Evolutionary conservation across 371 early-diverging fungal genomes (phyloP), one percentile per base, ranked within the genome.

Genomic region (Furculomyces boomerangus): DNA sequence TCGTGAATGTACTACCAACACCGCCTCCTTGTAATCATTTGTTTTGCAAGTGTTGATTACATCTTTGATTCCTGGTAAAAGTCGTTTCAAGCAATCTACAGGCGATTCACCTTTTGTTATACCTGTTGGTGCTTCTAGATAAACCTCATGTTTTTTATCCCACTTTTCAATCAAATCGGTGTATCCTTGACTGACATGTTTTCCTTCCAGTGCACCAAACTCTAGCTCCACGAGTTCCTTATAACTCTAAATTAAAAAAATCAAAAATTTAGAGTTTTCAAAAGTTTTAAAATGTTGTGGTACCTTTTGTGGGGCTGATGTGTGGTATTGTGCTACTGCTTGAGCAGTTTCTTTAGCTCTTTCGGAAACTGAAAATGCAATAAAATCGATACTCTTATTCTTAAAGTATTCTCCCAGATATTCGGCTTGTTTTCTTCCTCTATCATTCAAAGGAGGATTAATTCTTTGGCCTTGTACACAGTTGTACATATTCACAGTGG

Each of bases 381-480:
- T 29, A 60, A 58, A 60, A 55, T 68, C 65, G 14, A 71, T 57
- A 5, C 35, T 44, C 24, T 31, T 31, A 14, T 29, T 13, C 31
- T 37, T 31, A 30, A 71, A 57, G 40, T 60, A 58, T 39, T 51
- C 41, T 0, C 66, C 68, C 13, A 71, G 58, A 30, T 43, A 54
- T 16, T 27, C 40, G 0, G 72, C 71, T 55, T 71, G 71, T 13
- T 5, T 41, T 25, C 22, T 40, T 27, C 71, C 71, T 22, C 54
- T 55, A 22, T 55, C 70, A 55, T 76, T 76, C 28, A 79, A 67
- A 26, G 61, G 61, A 31, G 69, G 60, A 55, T 79, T 66, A 48
- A 76, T 61, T 44, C 76, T 75, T 32, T 56, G 50, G 46, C 79
- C 79, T 53, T 79, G 79, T 29, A 79, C 60, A 30, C 72, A 61